Base-by-base conservation (phyloP, 2,329 filamentous ascomycete species). In the Scytalidium sp. region DNA sequence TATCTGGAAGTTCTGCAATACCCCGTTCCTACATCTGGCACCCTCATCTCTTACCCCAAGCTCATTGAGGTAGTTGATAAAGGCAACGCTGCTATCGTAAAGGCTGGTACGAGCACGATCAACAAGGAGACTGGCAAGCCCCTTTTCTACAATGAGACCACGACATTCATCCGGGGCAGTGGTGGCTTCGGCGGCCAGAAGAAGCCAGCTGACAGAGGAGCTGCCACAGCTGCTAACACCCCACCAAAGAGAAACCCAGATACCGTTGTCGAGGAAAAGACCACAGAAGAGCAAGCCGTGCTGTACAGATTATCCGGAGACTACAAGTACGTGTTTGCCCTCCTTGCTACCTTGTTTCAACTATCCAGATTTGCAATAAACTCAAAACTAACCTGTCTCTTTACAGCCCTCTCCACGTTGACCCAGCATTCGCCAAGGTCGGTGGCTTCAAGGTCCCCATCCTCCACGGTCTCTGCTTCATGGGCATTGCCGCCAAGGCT, bases 21-120 rank as follows among this genome's bases (percentile, higher is more conserved):
- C 75, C 94, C 94, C 39, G 88, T 97, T 62, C 93, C 93, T 29
- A 97, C 92, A 25, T 80, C 85, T 49, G 91, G 81, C 45, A 85
- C 83, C 50, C 85, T 96, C 45, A 70, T 88, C 60, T 90, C 87
- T 50, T 83, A 84, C 64, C 87, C 84, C 52, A 85, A 85, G 68
- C 85, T 99, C 50, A 82, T 99, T 54, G 94, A 99, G 69, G 93
- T 97, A 9, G 82, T 97, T 43, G 94, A 99, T 77, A 99, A 97
- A 81, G 93, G 93, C 63, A 87, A 83, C 59, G 91, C 92, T 17
- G 92, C 90, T 53, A 79, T 97, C 49, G 82, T 95, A 49, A 87
- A 92, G 64, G 84, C 80, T 19, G 90, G 88, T 56, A 85, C 86
- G 59, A 89, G 85, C 27, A 97, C 94, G 42, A 84, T 90, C 67